Conservation (phyloP, 805 yeast species). For the Suhomyces xylopsoci region DNA sequence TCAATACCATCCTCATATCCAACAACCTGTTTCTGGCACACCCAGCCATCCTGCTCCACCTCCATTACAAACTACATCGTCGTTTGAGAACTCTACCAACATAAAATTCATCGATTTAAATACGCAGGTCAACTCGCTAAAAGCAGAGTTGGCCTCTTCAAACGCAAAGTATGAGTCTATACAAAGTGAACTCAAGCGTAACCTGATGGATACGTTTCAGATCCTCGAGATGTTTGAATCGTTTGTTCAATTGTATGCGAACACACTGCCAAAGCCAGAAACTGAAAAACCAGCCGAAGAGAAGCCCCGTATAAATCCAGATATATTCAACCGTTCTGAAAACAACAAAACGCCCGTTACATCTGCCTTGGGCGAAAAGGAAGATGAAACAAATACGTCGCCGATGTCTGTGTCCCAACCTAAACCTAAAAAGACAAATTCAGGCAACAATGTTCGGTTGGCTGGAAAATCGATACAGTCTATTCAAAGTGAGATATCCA, state of each 20-base stretch:
- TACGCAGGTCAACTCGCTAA: constrained; percentile 33
- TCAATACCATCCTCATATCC: not conserved
- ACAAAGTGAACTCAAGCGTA: constrained; percentile 44
- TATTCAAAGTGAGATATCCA: constrained; percentile 5
- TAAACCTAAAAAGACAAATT: constrained; percentile 1
- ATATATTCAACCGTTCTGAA: constrained; percentile 17
- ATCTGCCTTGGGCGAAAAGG: constrained; percentile 4
- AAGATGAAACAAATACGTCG: constrained; percentile 12
- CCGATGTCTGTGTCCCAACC: constrained; percentile 11
- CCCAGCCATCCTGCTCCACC: constrained; percentile 6
- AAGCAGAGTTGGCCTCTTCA: constrained; percentile 42
- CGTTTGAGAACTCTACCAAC: constrained; percentile 19
- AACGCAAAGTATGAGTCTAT: constrained; percentile 47
- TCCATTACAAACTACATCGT: constrained; percentile 8
- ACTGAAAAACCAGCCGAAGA: not conserved
- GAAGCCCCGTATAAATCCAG: constrained; percentile 8
- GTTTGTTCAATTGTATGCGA: constrained; percentile 4
- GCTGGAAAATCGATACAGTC: not conserved
- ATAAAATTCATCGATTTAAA: constrained; percentile 36
- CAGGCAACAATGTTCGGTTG: not conserved
- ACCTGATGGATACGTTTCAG: constrained; percentile 52
- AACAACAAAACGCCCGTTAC: constrained; percentile 25
- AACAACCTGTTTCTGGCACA: constrained; percentile 1
- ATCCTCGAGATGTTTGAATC: constrained; percentile 47
- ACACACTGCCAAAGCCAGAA: not conserved